These are phyloP conservation scores for Pistacia atlantica DNA, from an alignment of 345 rosid genomes.

Conservation along the genomic window DNA sequence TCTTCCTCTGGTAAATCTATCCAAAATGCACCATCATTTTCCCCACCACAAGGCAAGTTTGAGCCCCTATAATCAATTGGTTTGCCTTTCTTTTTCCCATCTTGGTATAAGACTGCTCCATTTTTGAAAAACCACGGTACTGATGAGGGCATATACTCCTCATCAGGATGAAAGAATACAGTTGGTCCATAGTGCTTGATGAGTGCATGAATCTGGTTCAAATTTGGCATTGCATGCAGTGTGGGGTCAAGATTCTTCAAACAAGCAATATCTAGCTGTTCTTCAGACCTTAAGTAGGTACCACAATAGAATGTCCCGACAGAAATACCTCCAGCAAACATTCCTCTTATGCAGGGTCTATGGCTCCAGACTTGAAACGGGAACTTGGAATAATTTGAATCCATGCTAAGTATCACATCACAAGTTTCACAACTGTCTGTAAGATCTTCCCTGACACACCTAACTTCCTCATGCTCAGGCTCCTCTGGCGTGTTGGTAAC, in stretches of 20 bases:
- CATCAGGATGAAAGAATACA: conserved; percentile 89
- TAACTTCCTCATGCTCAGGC: conserved; percentile 65
- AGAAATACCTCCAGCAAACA: conserved; percentile 67
- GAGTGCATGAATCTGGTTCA: conserved; percentile 72
- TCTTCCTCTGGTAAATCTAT: conserved; percentile 71
- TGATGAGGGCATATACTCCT: conserved; percentile 82
- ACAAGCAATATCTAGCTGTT: conserved; percentile 58
- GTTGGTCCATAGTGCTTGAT: conserved; percentile 80
- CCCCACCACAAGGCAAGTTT: conserved; percentile 72
- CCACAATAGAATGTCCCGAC: conserved; percentile 81
- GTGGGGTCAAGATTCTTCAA: conserved; percentile 67
- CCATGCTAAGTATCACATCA: conserved; percentile 45
- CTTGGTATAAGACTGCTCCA: conserved; percentile 63
- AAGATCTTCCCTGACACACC: conserved; percentile 83
- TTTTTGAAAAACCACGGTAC: conserved; percentile 89
- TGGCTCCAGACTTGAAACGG: conserved; percentile 66
- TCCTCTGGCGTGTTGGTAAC: conserved; percentile 50
- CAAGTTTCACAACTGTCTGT: conserved; percentile 71
- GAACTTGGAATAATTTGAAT: conserved; percentile 33
- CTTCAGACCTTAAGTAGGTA: conserved; percentile 38
- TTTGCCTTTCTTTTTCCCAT: conserved; percentile 49
- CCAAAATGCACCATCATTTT: conserved; percentile 75
- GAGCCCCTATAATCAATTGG: conserved; percentile 57
- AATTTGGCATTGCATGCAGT: conserved; percentile 74
- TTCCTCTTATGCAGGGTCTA: conserved; percentile 73